Evolutionary conservation across 1,284 basidiomycete species (phyloP).

Genomic region (Cutaneotrichosporon daszewskae): DNA sequence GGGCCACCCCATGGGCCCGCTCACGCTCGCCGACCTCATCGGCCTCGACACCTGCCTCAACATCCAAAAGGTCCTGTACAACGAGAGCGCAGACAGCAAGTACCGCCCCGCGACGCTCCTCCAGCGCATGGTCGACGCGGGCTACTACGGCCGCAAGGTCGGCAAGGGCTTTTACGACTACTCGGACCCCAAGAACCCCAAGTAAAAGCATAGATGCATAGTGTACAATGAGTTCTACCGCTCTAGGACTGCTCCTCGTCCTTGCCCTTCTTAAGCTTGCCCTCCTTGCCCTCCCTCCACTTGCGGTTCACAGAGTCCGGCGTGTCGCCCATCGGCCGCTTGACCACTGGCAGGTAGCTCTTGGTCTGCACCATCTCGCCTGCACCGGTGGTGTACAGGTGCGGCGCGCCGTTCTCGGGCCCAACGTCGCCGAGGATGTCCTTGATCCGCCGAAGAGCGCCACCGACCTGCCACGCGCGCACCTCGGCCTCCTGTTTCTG

Average conservation of each 20-base stretch:
- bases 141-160: constrained; percentile 77
- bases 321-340: constrained; percentile 61
- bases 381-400: constrained; percentile 55
- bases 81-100: constrained; percentile 89
- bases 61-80: constrained; percentile 81
- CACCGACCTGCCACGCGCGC: constrained; percentile 59
- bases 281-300: constrained; percentile 54
- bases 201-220: background rate
- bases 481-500: constrained; percentile 42
- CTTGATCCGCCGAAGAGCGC: constrained; percentile 25
- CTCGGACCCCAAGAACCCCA: constrained; percentile 1
- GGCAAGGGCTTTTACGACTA: constrained; percentile 77
- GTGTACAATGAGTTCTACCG: no score
- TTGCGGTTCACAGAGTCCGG: constrained; percentile 69
- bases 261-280: no score
- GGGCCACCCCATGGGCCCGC: constrained; percentile 92
- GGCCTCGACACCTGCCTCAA: constrained; percentile 86
- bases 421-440: constrained; percentile 13
- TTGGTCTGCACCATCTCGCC: constrained; percentile 58
- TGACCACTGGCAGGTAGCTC: constrained; percentile 63
- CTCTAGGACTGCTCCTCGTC: no score
- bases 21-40: constrained; percentile 82
- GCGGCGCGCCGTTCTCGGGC: constrained; percentile 1
- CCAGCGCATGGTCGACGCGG: constrained; percentile 92
- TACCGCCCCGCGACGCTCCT: constrained; percentile 88